Evolutionary conservation across 208 protist species (phyloP).

Genomic region (Trypanosoma vivax): DNA sequence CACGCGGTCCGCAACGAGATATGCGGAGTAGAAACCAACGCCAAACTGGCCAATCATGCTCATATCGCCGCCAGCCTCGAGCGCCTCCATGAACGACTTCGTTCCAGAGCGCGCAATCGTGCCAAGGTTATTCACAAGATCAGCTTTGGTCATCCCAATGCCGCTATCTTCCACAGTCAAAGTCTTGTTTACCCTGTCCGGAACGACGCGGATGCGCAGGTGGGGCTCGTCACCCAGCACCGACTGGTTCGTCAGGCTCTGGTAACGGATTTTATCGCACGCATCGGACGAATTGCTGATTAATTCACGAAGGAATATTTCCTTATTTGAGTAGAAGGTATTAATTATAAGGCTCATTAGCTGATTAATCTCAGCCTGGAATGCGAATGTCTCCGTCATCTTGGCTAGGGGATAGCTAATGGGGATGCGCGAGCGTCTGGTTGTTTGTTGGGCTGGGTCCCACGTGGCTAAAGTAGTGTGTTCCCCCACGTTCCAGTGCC

Average conservation of each 20-base stretch:
- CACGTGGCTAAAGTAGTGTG: background rate
- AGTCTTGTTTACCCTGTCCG: conserved; percentile 94
- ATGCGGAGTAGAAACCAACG: conserved; percentile 99
- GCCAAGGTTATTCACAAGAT: conserved; percentile 98
- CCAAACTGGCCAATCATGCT: conserved; percentile 99
- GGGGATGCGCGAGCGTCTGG: background rate
- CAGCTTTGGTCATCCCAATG: conserved; percentile 99
- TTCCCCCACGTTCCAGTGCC: too few species aligned
- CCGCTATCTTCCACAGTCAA: conserved; percentile 96
- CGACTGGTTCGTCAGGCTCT: conserved; percentile 91
- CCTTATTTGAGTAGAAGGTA: conserved; percentile 99
- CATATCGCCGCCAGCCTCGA: conserved; percentile 95
- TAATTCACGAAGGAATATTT: conserved; percentile 99
- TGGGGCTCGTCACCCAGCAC: conserved; percentile 90
- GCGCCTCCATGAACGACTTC: conserved; percentile 98
- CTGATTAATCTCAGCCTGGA: conserved; percentile 97
- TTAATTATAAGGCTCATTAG: conserved; percentile 99
- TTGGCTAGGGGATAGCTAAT: background rate
- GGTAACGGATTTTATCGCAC: conserved; percentile 97
- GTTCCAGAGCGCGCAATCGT: conserved; percentile 98
- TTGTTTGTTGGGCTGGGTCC: background rate
- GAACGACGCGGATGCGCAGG: conserved; percentile 94
- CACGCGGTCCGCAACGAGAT: conserved; percentile 97
- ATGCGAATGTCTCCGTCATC: conserved; percentile 46
- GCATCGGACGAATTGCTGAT: conserved; percentile 99